Evolutionary conservation across 306 rosid genomes (phyloP), one percentile per base, ranked within the genome.

Genomic region (Dryas alaskensis): DNA sequence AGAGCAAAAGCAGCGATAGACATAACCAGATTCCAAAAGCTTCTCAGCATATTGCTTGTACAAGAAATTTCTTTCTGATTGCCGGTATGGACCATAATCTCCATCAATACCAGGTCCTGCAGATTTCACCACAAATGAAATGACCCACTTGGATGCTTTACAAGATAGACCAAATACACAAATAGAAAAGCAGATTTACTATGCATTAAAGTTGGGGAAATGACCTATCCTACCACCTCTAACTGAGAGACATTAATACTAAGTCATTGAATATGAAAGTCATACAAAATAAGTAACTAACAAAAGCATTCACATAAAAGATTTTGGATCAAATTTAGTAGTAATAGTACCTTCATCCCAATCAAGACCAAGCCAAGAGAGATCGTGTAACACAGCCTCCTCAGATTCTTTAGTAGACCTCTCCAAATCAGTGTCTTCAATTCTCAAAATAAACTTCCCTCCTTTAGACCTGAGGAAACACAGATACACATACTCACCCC

Each of bases 361-460:
- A 75, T 88, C 82, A 73, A 94, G 96, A 45, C 99, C 97, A 76
- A 94, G 97, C 99, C 99, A 92, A 52, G 97, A 80, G 70, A 94
- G 92, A 81, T 92, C 99, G 71, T 72, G 86, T 67, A 94, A 81
- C 82, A 94, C 44, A 31, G 99, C 93, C 69, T 87, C 95, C 81
- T 94, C 99, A 57, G 97, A 94, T 71, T 94, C 87, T 67, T 79
- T 79, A 5, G 97, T 92, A 71, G 99, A 94, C 88, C 99, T 88
- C 86, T 89, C 97, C 92, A 94, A 88, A 80, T 94, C 99, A 76
- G 99, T 94, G 66, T 92, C 99, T 85, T 94, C 99, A 69, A 94
- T 90, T 81, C 97, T 93, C 88, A 93, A 66, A 70, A 93, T 80
- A 73, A 93, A 91, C 75, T 85, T 87, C 66, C 98, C 98, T 76